Base-by-base conservation (phyloP, 345 rosid genomes). In the Eucalyptus paniculata region DNA sequence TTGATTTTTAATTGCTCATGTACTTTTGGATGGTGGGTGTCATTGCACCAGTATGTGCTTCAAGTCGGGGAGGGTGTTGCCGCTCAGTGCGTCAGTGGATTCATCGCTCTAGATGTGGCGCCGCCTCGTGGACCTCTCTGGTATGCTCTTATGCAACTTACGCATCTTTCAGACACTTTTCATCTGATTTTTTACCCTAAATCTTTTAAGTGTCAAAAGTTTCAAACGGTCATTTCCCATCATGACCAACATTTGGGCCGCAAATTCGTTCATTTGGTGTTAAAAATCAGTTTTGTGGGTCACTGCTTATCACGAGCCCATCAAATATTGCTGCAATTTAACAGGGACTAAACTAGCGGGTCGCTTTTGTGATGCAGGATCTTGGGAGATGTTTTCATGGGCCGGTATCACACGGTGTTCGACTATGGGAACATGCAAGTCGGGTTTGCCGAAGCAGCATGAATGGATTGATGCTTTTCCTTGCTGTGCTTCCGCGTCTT, bases 301-400 rank as follows among this genome's bases (percentile, higher is more conserved):
- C 47, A 23, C 85, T 40, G 85, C 85, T 40, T 77, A 40, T 40
- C 47, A 6, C 47, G 1, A 77, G 83, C 47, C 47, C 83, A 37
- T 77, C 83, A 40, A 77, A 21, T 34, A 26, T 50, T 86, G 40
- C 56, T 86, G 65, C 88, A 18, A 34, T 5, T 40, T 34, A 86
- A 86, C 85, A 6, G 60, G 44, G 54, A 86, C 88, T 86, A 83
- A 51, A 34, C 9, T 30, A 14, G 86, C 9, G 14, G 18, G 62
- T 3, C 30, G 12, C 30, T 88, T 45, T 21, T 58, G 1, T 69
- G 87, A 88, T 92, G 91, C 95, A 96, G 99, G 99, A 97, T 97
- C 87, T 72, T 97, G 94, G 99, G 99, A 80, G 98, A 97, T 92
- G 93, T 96, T 53, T 96, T 97, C 94, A 96, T 96, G 99, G 98